phyloP scores from a whole-genome alignment of 2,329 filamentous ascomycete species.

The Penicillium nordicum region DNA sequence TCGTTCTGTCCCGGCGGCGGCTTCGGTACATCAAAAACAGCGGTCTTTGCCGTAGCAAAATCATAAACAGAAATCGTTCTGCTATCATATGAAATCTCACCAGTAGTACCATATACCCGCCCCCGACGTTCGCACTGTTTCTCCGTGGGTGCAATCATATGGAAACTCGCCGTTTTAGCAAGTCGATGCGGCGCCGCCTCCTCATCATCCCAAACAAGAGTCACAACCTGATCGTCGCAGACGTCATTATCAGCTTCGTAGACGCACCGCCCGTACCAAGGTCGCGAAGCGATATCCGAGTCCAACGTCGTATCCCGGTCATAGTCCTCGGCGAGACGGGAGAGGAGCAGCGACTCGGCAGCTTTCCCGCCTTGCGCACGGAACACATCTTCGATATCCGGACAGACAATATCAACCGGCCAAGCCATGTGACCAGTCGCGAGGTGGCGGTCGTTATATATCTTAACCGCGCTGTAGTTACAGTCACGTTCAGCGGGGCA shows the following conservation, averaged over 20 bases:
- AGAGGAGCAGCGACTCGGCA: constrained; percentile 52
- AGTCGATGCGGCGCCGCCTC: constrained; percentile 45
- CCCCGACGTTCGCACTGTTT: constrained; percentile 83
- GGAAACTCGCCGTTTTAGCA: constrained; percentile 82
- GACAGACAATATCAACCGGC: constrained; percentile 86
- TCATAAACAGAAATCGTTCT: constrained; percentile 70
- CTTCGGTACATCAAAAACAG: constrained; percentile 58
- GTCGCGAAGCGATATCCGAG: constrained; percentile 47
- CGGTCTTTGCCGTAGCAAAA: constrained; percentile 58
- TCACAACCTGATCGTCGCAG: constrained; percentile 87
- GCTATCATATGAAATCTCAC: constrained; percentile 84
- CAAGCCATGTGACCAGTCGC: constrained; percentile 66
- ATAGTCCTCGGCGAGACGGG: constrained; percentile 54
- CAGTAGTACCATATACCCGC: constrained; percentile 77
- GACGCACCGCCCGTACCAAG: constrained; percentile 91
- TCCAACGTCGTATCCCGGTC: constrained; percentile 53
- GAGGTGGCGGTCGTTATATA: constrained; percentile 72
- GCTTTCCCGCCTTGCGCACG: constrained; percentile 43
- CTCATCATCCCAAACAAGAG: constrained; percentile 80
- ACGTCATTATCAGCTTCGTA: constrained; percentile 93
- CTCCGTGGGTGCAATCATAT: constrained; percentile 90
- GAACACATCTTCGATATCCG: constrained; percentile 80
- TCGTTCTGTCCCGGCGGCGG: constrained; percentile 55
- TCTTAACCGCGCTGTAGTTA: constrained; percentile 78
- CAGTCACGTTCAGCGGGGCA: constrained; percentile 74